Base-by-base conservation (phyloP, 257 asterid genomes). In the Salvia hispanica region DNA sequence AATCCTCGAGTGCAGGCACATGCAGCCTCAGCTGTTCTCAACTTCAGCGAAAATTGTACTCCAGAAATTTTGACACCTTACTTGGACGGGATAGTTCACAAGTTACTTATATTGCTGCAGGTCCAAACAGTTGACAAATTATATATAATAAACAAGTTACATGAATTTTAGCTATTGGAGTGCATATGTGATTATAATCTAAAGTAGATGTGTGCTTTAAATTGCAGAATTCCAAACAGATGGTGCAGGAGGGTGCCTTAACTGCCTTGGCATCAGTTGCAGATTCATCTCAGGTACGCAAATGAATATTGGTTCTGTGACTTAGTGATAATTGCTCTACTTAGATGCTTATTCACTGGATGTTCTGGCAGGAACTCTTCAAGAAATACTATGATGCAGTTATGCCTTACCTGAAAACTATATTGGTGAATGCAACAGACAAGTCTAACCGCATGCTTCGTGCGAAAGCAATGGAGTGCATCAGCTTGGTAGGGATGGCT, bases 1-100 rank as follows among this genome's bases (percentile, higher is more conserved):
- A 94, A 85, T 78, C 99, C 99, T 21, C 85, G 97, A 76, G 97
- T 94, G 25, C 99, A 94, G 98, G 98, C 98, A 28, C 98, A 91
- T 81, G 94, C 98, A n/a, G 98, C 98, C 39, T 91, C 98, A 58
- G 98, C 95, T 46, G 96, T 91, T 62, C 94, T 91, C 8, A 91
- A 91, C 83, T 91, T 91, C 64, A 91, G 98, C 55, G 98, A 91
- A 77, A 89, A 89, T 74, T 88, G 98, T 80, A 88, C 96, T 4
- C 96, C 96, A 3, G 96, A 88, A 68, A 85, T 91, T 74, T 79
- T 91, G 80, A 80, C 88, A 0, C 96, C 96, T 16, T 91, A 91
- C 78, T 76, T 91, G 58, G 98, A 89, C 70, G 96, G 92, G 73
- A 74, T 86, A 54, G 98, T 91, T 69, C 81, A 86, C 80, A 89